Percentiles rank a stretch among this genome's conserved stretches.
phyloP scores from a whole-genome alignment of 106 monocot species.

The Xerophyta viscosa region DNA sequence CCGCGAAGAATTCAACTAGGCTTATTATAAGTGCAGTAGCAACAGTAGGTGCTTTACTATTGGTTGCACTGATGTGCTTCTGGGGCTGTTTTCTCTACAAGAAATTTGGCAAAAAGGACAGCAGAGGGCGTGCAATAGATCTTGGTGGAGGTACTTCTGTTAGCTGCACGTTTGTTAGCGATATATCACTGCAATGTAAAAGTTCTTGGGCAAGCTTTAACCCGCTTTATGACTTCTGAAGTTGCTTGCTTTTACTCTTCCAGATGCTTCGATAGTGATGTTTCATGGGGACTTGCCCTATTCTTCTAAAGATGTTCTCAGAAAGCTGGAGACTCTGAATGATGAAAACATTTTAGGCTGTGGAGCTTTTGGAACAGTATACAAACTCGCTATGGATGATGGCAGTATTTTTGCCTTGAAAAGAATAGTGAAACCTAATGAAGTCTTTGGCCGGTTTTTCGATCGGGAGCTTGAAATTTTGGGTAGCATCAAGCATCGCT shows the following conservation, averaged over 20 bases:
- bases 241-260: no score
- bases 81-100: conserved; percentile 99
- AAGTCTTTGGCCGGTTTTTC: conserved; percentile 74
- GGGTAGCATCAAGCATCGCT: conserved; percentile 94
- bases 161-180: no score
- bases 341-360: conserved; percentile 79
- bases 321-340: conserved; percentile 63
- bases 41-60: conserved; percentile 82
- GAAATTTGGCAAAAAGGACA: conserved; percentile 73
- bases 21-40: conserved; percentile 95
- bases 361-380: conserved; percentile 95
- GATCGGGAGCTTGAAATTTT: conserved; percentile 96
- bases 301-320: conserved; percentile 87
- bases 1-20: conserved; percentile 46
- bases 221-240: no score
- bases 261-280: conserved; percentile 96
- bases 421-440: conserved; percentile 87
- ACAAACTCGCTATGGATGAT: conserved; percentile 95
- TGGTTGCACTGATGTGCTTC: conserved; percentile 97
- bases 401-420: conserved; percentile 92
- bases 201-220: no score
- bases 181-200: no score
- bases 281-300: conserved; percentile 98
- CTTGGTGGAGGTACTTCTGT: conserved; percentile 81
- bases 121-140: conserved; percentile 54